phyloP scores from a whole-genome alignment of 148 eudicot genomes.

The Agrostemma githago region DNA sequence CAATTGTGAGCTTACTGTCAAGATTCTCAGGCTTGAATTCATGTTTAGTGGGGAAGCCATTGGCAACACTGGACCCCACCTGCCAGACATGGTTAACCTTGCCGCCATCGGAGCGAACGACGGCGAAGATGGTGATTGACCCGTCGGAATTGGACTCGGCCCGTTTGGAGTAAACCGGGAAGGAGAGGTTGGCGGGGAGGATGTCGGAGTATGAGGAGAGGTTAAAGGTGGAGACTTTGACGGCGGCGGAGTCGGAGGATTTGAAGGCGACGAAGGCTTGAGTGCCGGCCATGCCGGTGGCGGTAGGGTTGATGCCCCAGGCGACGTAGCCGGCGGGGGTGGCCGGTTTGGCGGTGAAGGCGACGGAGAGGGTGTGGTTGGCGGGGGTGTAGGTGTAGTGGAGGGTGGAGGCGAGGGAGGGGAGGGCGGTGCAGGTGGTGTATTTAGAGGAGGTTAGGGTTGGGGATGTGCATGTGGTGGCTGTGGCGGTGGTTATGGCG shows the following conservation, averaged over 20 bases:
- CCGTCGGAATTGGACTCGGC: conserved; percentile 42
- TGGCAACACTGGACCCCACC: conserved; percentile 42
- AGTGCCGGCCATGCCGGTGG: conserved; percentile 55
- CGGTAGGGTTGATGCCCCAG: conserved; percentile 74
- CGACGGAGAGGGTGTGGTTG: conserved; percentile 45
- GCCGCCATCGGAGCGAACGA: conserved; percentile 25
- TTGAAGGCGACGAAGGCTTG: conserved; percentile 54
- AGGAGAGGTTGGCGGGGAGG: conserved; percentile 24
- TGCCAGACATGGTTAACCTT: conserved; percentile 74
- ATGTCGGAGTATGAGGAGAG: conserved; percentile 32
- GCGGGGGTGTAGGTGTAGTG: conserved; percentile 54
- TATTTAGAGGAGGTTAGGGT: conserved; percentile 32
- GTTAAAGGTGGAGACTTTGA: conserved; percentile 49
- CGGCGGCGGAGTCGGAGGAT: conserved; percentile 30
- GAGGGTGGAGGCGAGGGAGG: conserved; percentile 41
- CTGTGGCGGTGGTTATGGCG: conserved; percentile 26
- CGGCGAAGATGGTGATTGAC: conserved; percentile 41
- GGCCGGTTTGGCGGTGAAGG: conserved; percentile 53
- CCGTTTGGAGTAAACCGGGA: conserved; percentile 30
- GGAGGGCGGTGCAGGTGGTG: conserved; percentile 45
- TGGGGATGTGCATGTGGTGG: conserved; percentile 53
- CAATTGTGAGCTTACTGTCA: conserved; percentile 40
- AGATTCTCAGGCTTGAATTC: conserved; percentile 49
- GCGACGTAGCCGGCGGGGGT: conserved; percentile 58
- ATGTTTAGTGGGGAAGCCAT: conserved; percentile 46